Evolutionary conservation across 805 yeast species (phyloP).

Genomic region (Spathaspora girioi): DNA sequence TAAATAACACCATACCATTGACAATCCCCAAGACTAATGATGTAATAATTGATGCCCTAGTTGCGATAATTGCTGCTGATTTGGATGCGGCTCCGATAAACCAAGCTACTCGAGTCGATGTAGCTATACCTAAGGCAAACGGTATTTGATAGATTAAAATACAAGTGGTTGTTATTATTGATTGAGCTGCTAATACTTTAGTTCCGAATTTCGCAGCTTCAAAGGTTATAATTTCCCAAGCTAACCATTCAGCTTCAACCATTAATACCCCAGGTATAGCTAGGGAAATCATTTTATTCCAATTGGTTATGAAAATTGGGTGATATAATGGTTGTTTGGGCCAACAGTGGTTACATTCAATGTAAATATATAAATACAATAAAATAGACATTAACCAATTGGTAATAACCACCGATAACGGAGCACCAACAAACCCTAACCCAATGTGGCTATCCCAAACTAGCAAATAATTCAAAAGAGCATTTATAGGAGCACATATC

Average conservation of each 20-base stretch:
- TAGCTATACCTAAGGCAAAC: slow-evolving; percentile 71
- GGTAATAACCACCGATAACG: slow-evolving; percentile 67
- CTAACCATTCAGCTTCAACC: slow-evolving; percentile 78
- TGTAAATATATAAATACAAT: slow-evolving; percentile 44
- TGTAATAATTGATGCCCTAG: slow-evolving; percentile 31
- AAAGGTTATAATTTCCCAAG: slow-evolving; percentile 71
- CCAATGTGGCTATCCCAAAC: slow-evolving; percentile 63
- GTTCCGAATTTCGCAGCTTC: slow-evolving; percentile 68
- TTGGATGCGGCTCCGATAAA: slow-evolving; percentile 63
- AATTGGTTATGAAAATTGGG: slow-evolving; percentile 40
- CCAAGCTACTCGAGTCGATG: slow-evolving; percentile 75
- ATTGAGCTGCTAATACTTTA: slow-evolving; percentile 66
- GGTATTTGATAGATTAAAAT: slow-evolving; percentile 70
- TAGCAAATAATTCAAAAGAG: slow-evolving; percentile 57
- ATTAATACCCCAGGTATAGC: slow-evolving; percentile 73
- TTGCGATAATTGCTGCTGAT: slow-evolving; percentile 32
- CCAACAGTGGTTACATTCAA: slow-evolving; percentile 46
- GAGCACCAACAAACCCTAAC: slow-evolving; percentile 73
- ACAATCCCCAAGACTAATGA: slow-evolving; percentile 32
- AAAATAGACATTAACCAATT: slow-evolving; percentile 68
- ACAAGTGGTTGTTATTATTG: slow-evolving; percentile 66
- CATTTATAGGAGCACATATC: slow-evolving; percentile 73
- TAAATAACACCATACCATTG: slow-evolving; percentile 35
- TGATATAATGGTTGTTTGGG: slow-evolving; percentile 27
- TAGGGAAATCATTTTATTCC: slow-evolving; percentile 60